phyloP scores from a whole-genome alignment of 768 basidiomycete species.

The Pholiota microspora region DNA sequence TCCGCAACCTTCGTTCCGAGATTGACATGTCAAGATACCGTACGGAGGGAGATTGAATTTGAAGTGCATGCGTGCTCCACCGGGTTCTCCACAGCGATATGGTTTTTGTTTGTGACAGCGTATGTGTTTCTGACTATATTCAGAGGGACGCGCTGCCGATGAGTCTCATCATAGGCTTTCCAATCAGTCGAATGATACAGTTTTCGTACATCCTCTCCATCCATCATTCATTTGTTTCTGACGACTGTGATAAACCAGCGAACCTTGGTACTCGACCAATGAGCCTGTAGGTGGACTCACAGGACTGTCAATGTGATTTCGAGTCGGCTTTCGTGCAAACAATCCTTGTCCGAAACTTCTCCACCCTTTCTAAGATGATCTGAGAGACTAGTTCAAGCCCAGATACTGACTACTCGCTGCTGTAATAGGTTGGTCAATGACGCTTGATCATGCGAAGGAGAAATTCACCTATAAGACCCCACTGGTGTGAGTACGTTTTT shows the following conservation, averaged over 20 bases:
- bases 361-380: not conserved
- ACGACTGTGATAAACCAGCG: not conserved
- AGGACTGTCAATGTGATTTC: not conserved
- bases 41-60: not conserved
- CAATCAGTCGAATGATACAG: too few species aligned
- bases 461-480: not conserved
- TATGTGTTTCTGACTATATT: too few species aligned
- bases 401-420: too few species aligned
- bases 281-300: not conserved
- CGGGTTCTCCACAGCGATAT: not conserved
- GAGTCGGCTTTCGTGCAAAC: slow-evolving; percentile 4
- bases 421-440: too few species aligned
- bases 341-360: slow-evolving; percentile 2
- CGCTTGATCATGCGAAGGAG: not conserved
- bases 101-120: not conserved
- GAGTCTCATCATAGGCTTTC: too few species aligned
- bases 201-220: not conserved
- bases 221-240: too few species aligned
- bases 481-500: not conserved
- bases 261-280: not conserved
- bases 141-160: too few species aligned
- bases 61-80: too few species aligned
- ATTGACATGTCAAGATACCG: not conserved
- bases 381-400: not conserved
- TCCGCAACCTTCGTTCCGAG: not conserved